Evolutionary conservation across 495 filamentous ascomycete genomes (phyloP), one percentile per base, ranked within the genome.

Genomic region (Hypomontagnella submonticulosa): DNA sequence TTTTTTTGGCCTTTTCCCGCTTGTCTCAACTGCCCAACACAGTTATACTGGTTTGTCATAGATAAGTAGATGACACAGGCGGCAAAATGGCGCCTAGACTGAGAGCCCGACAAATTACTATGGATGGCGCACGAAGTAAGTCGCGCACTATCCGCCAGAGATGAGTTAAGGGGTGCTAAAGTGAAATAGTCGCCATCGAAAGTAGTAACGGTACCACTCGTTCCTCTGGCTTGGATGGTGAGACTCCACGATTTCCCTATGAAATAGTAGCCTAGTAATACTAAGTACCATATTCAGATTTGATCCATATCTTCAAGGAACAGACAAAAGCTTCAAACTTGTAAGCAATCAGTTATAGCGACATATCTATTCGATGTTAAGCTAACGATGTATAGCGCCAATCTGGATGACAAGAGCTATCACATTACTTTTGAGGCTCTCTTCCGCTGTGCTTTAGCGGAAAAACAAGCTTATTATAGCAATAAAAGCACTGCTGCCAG

Each of bases 381-480:
- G 15, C 11, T 57, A 44, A 68, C 42, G 9, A 18, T 34, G n/a
- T 20, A 33, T 34, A 72, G 62, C 33, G 70, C 70, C 19, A 65
- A 61, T 2, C 69, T 81, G 19, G 87, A 84, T 47, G 92, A 97
- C 71, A 90, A 90, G 66, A 85, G 83, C 13, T 96, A 89, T 69
- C 90, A 96, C 69, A 84, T 83, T 46, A 87, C 97, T 23, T 92
- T 89, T 62, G 92, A 97, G 69, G 84, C 86, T 0, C 76, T 99
- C 12, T 97, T 97, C 70, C 79, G 82, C 36, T 87, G 85, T 62
- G 77, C 87, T 6, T 79, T 88, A 15, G 70, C 79, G 9, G 92
- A 97, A 58, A 90, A 88, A 70, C 80, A 88, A 20, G 61, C 77
- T 18, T 91, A 87, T 67, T 82, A 87, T 49, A 68, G 68, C 36